Evolutionary conservation across 352 stramenopile species (phyloP).

Genomic region (Thalassiosira exigua): DNA sequence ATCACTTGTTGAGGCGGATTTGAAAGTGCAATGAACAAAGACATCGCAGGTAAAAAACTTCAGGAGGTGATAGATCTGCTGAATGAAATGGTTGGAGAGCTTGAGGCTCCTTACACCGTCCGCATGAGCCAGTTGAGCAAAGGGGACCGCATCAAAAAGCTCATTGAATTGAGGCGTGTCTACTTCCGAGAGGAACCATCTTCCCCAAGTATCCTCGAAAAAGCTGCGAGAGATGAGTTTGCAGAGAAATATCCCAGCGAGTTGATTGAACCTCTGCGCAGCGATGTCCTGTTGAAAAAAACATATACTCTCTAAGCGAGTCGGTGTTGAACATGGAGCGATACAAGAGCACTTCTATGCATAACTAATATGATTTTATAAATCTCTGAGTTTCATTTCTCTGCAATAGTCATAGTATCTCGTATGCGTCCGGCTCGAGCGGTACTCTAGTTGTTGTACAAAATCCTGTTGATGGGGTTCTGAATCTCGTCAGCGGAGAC

Average conservation of each 20-base stretch:
- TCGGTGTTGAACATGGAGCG: slow-evolving; percentile 5
- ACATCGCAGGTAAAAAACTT: neutral
- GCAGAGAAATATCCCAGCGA: slow-evolving; percentile 4
- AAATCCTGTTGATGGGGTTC: no score
- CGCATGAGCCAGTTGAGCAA: neutral
- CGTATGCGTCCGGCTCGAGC: no score
- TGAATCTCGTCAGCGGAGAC: no score
- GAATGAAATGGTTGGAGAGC: neutral
- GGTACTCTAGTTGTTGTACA: no score
- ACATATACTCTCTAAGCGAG: neutral
- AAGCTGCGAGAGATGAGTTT: neutral
- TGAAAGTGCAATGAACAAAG: slow-evolving; percentile 11
- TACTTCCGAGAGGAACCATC: neutral
- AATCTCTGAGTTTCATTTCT: no score
- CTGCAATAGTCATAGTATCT: no score
- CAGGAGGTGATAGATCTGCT: neutral
- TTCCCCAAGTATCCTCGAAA: neutral
- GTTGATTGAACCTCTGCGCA: neutral
- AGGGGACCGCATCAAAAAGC: neutral
- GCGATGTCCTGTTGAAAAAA: neutral
- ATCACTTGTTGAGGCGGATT: neutral
- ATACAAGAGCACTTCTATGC: neutral
- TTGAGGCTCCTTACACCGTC: neutral
- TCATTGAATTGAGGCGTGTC: slow-evolving; percentile 11
- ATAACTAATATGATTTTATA: neutral